phyloP scores from a whole-genome alignment of 495 filamentous ascomycete genomes.

The Cryomyces antarcticus region DNA sequence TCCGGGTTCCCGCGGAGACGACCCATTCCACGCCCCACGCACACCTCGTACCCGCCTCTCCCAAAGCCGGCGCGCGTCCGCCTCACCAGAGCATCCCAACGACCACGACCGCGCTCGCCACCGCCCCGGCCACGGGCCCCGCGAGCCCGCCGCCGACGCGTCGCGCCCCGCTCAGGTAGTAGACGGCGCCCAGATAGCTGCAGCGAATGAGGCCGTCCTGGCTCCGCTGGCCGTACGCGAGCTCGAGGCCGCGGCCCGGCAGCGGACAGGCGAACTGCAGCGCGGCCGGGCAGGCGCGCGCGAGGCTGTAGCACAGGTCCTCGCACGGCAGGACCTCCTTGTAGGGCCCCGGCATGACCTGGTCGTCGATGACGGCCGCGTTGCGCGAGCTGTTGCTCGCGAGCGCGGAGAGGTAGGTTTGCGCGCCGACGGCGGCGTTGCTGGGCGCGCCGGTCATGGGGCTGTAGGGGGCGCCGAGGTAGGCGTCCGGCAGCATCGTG shows the following conservation, averaged over 20 bases:
- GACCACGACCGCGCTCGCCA: too few species aligned
- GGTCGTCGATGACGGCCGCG: constrained; percentile 38
- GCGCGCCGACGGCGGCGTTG: neutral
- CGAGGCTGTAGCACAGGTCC: constrained; percentile 64
- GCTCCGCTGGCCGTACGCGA: constrained; percentile 41
- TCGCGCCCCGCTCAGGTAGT: too few species aligned
- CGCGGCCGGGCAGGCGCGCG: constrained; percentile 62
- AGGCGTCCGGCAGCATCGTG: constrained; percentile 18
- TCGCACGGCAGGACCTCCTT: constrained; percentile 79
- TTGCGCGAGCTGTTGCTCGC: constrained; percentile 38
- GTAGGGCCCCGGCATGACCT: constrained; percentile 69
- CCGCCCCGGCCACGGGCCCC: too few species aligned
- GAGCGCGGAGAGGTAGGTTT: constrained; percentile 3
- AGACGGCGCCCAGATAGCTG: too few species aligned
- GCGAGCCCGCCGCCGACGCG: too few species aligned
- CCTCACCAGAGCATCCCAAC: too few species aligned
- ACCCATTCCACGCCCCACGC: too few species aligned
- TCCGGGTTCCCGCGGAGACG: too few species aligned
- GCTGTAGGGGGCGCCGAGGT: constrained; percentile 11
- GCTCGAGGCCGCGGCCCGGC: constrained; percentile 28
- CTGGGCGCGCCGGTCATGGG: constrained; percentile 7
- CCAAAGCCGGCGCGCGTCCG: too few species aligned
- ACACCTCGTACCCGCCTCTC: too few species aligned
- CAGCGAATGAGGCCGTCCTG: constrained; percentile 12
- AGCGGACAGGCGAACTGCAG: constrained; percentile 64